Evolutionary conservation across 1,139 yeast genomes (phyloP), one percentile per base, ranked within the genome.

Genomic region (Insectozyma bohioensis): DNA sequence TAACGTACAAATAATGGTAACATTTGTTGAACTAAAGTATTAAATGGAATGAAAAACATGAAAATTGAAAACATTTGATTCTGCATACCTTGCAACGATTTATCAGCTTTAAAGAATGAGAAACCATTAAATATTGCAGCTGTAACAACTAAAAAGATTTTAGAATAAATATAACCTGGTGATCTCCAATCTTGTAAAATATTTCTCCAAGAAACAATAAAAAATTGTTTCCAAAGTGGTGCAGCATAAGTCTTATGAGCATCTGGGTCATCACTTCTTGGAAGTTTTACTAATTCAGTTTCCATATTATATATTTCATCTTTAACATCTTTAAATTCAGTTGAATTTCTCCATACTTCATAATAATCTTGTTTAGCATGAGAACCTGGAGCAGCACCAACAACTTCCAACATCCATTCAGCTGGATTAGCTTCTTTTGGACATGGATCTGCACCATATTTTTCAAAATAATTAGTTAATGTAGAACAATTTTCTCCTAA

Each of bases 351-450:
- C 67, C 67, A 61, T 15, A 58, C 64, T 39, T 61, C 52, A 35
- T 46, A 52, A 40, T 60, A 61, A 45, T 61, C 58, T 41, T 60
- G 62, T 23, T 45, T 50, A n/a, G 67, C 63, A 36, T 50, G 55
- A 22, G 63, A 52, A 16, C 67, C 66, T 15, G 66, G 66, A 19
- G 60, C 61, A 24, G 61, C 63, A 25, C 67, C 68, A 40, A 78
- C 77, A 19, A 72, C 74, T 42, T 77, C 75, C 45, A 76, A 56
- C 52, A 76, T 73, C 60, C 77, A 76, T 51, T 76, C 82, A 9
- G 80, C 79, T 3, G 79, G 79, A 40, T 77, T 58, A 54, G 81
- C 58, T 45, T 54, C 45, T 33, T 44, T 41, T 11, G 67, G 65
- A 59, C 83, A 78, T 39, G 63, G 48, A 20, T 49, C 49, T 24